Conservation (phyloP, 331 rosid species). For the Malus hybrid region DNA sequence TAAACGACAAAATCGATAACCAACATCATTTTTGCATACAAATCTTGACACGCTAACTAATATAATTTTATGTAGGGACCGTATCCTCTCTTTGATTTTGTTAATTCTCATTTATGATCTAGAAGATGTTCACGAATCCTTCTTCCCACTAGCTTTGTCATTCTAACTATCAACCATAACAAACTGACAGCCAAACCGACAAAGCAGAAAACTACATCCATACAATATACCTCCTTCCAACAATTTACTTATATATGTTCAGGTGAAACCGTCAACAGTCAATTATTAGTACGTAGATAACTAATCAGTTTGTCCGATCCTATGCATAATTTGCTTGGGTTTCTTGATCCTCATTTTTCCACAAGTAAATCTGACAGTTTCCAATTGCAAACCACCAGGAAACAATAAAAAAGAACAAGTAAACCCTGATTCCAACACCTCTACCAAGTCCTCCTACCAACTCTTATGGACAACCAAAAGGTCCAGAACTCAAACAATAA, state of each 20-base stretch:
- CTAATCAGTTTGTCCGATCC: background rate
- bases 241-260: background rate
- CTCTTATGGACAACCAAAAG: too few relatives aligned
- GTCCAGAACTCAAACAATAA: too few relatives aligned
- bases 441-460: background rate
- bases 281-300: too few relatives aligned
- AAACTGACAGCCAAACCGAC: background rate
- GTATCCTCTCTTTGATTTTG: background rate
- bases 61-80: background rate
- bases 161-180: background rate
- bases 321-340: background rate
- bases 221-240: background rate
- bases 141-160: background rate
- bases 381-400: background rate
- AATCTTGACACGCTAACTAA: background rate
- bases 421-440: background rate
- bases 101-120: background rate
- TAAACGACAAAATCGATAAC: background rate
- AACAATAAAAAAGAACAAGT: background rate
- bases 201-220: background rate
- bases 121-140: background rate
- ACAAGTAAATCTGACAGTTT: background rate
- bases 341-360: background rate
- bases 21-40: background rate
- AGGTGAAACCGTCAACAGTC: too few relatives aligned